A percentile compares a stretch with the other conserved stretches of the same genome.
phyloP scores from a whole-genome alignment of 495 filamentous ascomycete species.

The Articulospora tetracladia region DNA sequence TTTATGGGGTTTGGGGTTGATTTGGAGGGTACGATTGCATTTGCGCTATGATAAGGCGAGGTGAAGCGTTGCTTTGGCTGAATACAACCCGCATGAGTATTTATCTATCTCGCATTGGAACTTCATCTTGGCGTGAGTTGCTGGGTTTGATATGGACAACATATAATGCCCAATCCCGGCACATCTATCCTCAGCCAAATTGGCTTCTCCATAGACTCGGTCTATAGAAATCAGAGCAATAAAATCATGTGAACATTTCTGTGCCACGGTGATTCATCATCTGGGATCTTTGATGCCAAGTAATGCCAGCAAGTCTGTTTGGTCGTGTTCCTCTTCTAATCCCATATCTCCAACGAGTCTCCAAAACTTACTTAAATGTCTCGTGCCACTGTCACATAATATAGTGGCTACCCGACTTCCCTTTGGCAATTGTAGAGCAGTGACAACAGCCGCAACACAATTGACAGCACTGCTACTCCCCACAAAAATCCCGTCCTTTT shows the following conservation, averaged over 20 bases:
- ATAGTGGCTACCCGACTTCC: constrained; percentile 84
- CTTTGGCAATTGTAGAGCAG: constrained; percentile 61
- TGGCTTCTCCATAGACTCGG: background rate
- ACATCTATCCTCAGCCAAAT: background rate
- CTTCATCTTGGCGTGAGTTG: background rate
- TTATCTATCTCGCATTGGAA: background rate
- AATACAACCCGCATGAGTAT: background rate
- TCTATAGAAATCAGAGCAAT: background rate
- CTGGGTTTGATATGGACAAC: background rate
- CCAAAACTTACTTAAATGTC: constrained; percentile 96
- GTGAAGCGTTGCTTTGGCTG: background rate
- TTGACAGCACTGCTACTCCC: constrained; percentile 96
- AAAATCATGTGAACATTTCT: background rate
- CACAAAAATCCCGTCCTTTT: constrained; percentile 92
- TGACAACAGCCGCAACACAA: constrained; percentile 83
- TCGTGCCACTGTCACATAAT: constrained; percentile 83
- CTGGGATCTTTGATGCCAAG: constrained; percentile 15
- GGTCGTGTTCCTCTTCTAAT: constrained; percentile 41
- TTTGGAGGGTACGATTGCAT: background rate
- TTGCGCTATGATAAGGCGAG: constrained; percentile 3
- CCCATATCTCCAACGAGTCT: constrained; percentile 72
- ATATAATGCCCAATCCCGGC: background rate
- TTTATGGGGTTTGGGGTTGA: constrained; percentile 19
- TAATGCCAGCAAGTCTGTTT: constrained; percentile 27
- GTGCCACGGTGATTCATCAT: background rate